These are phyloP conservation scores for Nelumbo lutea DNA, from an alignment of 164 flowering plant species.

Conservation along the genomic window DNA sequence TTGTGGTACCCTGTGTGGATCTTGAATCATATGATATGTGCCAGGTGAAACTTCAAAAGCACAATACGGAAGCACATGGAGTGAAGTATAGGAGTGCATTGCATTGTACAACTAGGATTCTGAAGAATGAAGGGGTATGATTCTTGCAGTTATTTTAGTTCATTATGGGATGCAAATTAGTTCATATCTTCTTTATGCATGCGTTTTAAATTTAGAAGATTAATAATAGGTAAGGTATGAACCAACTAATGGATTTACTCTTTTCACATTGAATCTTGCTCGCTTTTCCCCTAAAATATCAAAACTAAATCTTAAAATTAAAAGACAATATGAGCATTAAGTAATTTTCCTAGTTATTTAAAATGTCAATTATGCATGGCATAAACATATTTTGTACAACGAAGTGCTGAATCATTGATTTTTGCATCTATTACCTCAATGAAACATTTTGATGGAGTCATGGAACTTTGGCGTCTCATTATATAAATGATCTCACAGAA, in stretches of 20 bases:
- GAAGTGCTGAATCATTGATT: neutral
- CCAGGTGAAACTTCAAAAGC: conserved; percentile 94
- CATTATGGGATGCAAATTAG: neutral
- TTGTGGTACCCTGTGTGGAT: conserved; percentile 5
- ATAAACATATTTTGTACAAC: neutral
- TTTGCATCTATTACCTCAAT: neutral
- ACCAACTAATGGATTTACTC: neutral
- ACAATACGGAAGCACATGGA: conserved; percentile 74
- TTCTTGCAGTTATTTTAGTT: conserved; percentile 21
- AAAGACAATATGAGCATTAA: neutral
- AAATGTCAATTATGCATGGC: neutral
- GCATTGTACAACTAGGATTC: conserved; percentile 75
- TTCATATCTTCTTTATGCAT: neutral
- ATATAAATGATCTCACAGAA: too few species aligned
- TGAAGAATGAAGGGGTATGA: conserved; percentile 81
- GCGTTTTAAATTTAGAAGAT: neutral
- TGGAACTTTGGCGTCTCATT: too few species aligned
- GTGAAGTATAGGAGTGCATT: conserved; percentile 65
- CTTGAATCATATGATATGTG: conserved; percentile 8
- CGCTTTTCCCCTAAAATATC: neutral
- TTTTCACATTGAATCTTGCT: neutral
- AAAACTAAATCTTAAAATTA: neutral
- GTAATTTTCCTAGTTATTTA: too few species aligned
- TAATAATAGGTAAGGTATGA: neutral
- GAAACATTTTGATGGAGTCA: neutral